Evolutionary conservation across 495 filamentous ascomycete genomes (phyloP).

Genomic region (Penicillium psychrofluorescens): DNA sequence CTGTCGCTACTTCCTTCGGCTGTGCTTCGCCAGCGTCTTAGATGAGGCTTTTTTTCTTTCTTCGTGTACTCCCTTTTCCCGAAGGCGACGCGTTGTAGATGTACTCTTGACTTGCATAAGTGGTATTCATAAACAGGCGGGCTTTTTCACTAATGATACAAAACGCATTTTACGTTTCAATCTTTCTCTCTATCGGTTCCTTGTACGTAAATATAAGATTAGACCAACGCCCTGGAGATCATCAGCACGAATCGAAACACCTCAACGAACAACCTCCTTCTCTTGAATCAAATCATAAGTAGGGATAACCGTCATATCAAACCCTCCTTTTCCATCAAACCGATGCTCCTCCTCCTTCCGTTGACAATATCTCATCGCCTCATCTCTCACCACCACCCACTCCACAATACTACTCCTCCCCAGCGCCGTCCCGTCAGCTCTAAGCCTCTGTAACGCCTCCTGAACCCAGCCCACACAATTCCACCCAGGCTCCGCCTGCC

Average conservation of each 20-base stretch:
- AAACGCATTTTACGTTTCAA: no score
- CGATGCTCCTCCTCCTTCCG: constrained; percentile 28
- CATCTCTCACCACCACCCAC: constrained; percentile 24
- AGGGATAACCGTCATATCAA: constrained; percentile 17
- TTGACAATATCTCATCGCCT: constrained; percentile 27
- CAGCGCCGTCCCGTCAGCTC: constrained; percentile 22
- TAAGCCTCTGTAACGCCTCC: constrained; percentile 26
- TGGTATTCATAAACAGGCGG: no score
- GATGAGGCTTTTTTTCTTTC: no score
- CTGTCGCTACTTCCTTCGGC: constrained; percentile 5
- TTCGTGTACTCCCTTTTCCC: no score
- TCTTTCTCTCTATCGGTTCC: no score
- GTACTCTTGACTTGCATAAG: no score
- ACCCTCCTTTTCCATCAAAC: constrained; percentile 22
- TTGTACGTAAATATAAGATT: no score
- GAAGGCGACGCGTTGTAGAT: no score
- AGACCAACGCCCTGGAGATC: constrained; percentile 25
- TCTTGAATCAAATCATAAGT: constrained; percentile 30
- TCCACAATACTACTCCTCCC: constrained; percentile 22
- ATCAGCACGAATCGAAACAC: constrained; percentile 8
- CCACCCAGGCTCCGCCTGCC: constrained; percentile 23
- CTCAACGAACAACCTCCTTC: constrained; percentile 16
- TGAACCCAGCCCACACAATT: constrained; percentile 37
- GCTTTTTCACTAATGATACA: no score
- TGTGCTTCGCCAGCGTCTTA: no score